Evolutionary conservation across 2,329 filamentous ascomycete genomes (phyloP).

Genomic region (Dactylellina leptospora): DNA sequence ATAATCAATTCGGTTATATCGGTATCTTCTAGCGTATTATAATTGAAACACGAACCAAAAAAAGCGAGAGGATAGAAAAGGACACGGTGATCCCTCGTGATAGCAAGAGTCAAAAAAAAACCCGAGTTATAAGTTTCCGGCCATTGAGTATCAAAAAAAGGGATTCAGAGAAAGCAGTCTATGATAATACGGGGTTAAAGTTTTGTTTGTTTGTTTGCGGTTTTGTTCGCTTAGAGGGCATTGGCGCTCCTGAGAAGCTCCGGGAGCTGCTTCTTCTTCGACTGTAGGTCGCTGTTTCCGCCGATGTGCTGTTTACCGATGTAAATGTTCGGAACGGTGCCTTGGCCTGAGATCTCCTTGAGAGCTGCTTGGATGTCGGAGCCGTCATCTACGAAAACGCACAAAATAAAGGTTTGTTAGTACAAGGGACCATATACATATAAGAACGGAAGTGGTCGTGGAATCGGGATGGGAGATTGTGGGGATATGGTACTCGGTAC

Average conservation of each 20-base stretch:
- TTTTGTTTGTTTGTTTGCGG: background rate
- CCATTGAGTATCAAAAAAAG: constrained; percentile 1
- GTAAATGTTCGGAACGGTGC: constrained; percentile 94
- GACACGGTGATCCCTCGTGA: no score
- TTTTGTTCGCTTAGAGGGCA: constrained; percentile 64
- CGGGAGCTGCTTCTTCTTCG: constrained; percentile 71
- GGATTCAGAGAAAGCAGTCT: background rate
- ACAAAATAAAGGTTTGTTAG: background rate
- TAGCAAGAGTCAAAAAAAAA: no score
- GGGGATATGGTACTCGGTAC: constrained; percentile 58
- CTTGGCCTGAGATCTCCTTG: constrained; percentile 79
- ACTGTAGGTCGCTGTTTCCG: constrained; percentile 89
- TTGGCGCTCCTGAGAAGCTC: constrained; percentile 71
- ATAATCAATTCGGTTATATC: background rate
- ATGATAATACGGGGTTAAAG: no score
- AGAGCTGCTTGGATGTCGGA: constrained; percentile 83
- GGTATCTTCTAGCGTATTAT: background rate
- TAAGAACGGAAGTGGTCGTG: no score
- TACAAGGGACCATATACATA: no score
- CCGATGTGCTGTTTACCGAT: constrained; percentile 92
- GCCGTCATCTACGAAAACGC: constrained; percentile 86
- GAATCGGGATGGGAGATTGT: no score
- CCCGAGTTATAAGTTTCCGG: background rate
- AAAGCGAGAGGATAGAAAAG: no score
- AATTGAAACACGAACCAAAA: background rate